phyloP scores from a whole-genome alignment of 2,329 filamentous ascomycete species.

The Geosmithia flava region DNA sequence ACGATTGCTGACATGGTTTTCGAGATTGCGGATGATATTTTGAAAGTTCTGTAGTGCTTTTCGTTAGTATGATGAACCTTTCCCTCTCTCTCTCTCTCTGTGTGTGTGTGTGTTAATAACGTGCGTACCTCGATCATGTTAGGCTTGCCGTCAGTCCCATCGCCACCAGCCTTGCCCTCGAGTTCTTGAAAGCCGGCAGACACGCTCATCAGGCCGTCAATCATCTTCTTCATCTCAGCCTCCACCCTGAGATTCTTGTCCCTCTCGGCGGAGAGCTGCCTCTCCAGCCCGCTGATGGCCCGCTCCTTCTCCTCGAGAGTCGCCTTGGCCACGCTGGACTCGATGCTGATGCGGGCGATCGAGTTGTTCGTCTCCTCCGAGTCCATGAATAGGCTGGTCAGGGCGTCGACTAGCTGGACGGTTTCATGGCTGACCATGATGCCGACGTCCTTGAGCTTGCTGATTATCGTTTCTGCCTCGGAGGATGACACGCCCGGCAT shows the following conservation, averaged over 20 bases:
- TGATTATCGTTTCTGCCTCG: constrained; percentile 20
- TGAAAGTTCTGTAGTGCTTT: constrained; percentile 14
- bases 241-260: constrained; percentile 16
- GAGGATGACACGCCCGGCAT: constrained; percentile 23
- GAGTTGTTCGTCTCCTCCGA: constrained; percentile 24
- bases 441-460: constrained; percentile 21
- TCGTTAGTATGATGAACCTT: not conserved
- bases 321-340: constrained; percentile 21
- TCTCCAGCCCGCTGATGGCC: constrained; percentile 16
- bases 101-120: not conserved
- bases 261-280: constrained; percentile 17
- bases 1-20: constrained; percentile 22
- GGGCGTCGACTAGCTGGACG: constrained; percentile 22
- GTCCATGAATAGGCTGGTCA: constrained; percentile 22
- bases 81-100: not conserved
- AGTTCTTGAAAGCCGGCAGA: constrained; percentile 14
- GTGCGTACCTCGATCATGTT: constrained; percentile 17
- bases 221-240: constrained; percentile 12
- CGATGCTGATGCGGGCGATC: constrained; percentile 23
- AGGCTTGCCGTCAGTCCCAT: constrained; percentile 9
- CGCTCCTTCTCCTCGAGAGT: constrained; percentile 18
- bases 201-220: constrained; percentile 13
- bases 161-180: constrained; percentile 11
- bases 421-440: constrained; percentile 24
- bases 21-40: constrained; percentile 17